A percentile compares a stretch with the other conserved stretches of the same genome.
phyloP scores from a whole-genome alignment of 345 rosid genomes.

The Rhodamnia argentea region DNA sequence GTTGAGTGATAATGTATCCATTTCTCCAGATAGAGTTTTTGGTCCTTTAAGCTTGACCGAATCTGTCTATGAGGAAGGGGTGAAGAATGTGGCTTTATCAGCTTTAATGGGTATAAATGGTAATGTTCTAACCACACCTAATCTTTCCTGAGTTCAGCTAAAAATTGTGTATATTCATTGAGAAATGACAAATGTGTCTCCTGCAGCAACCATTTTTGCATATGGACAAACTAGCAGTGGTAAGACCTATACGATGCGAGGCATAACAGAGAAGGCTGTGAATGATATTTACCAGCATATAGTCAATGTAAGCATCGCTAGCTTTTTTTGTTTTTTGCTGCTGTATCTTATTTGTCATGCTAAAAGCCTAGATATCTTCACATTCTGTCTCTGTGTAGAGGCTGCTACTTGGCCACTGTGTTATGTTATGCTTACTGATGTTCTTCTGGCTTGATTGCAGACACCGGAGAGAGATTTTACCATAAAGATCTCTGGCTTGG shows the following conservation, averaged over 20 bases:
- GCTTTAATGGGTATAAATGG: constrained; percentile 96
- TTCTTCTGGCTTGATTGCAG: constrained; percentile 22
- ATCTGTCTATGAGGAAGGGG: constrained; percentile 88
- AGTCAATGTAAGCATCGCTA: constrained; percentile 40
- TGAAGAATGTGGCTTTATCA: constrained; percentile 94
- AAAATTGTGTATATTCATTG: not conserved
- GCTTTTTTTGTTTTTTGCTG: not conserved
- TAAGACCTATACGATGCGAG: constrained; percentile 96
- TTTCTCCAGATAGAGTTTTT: constrained; percentile 77
- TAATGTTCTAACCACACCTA: constrained; percentile 7
- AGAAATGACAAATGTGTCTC: not conserved
- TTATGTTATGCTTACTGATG: not conserved
- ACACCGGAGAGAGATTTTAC: constrained; percentile 95
- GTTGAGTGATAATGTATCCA: not conserved
- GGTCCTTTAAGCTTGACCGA: constrained; percentile 72
- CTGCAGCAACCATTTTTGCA: constrained; percentile 93
- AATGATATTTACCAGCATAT: constrained; percentile 87
- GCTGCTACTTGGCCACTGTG: not conserved
- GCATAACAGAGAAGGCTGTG: constrained; percentile 98
- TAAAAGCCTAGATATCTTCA: not conserved
- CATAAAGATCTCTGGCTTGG: constrained; percentile 90
- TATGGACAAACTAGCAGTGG: constrained; percentile 99
- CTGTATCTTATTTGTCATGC: not conserved
- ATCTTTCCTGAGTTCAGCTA: not conserved
- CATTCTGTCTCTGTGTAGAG: not conserved